phyloP scores from a whole-genome alignment of 805 yeast species.

The Candida multigemmis region DNA sequence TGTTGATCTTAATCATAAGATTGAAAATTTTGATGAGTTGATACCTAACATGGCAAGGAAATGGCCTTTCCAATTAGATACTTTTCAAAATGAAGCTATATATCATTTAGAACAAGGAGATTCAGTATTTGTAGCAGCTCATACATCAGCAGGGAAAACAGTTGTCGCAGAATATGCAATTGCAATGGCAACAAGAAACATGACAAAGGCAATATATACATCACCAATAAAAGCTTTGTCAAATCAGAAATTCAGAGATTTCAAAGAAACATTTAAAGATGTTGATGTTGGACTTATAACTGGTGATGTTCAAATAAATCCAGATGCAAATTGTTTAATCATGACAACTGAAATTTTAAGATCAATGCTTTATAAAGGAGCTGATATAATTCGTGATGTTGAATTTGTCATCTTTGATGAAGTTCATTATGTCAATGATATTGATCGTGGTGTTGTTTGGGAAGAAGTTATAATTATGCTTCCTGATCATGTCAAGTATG shows the following conservation, averaged over 20 bases:
- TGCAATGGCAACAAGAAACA: constrained; percentile 90
- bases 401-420: constrained; percentile 97
- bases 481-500: constrained; percentile 92
- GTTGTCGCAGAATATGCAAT: constrained; percentile 98
- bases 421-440: constrained; percentile 95
- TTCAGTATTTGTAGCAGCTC: constrained; percentile 97
- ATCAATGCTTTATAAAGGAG: constrained; percentile 93
- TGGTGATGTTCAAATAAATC: constrained; percentile 96
- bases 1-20: constrained; percentile 75
- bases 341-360: constrained; percentile 97
- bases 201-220: constrained; percentile 95
- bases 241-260: constrained; percentile 85
- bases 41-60: constrained; percentile 89
- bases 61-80: constrained; percentile 94
- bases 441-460: constrained; percentile 98
- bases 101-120: constrained; percentile 96
- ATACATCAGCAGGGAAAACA: constrained; percentile 97
- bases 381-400: constrained; percentile 92
- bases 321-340: constrained; percentile 91
- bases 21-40: constrained; percentile 77
- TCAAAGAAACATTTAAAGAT: constrained; percentile 68
- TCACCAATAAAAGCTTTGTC: constrained; percentile 91
- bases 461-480: constrained; percentile 97
- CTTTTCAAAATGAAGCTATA: constrained; percentile 94
- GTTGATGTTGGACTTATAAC: constrained; percentile 90